Percentiles rank a stretch among this genome's conserved stretches.
Evolutionary conservation across 192 early-diverging fungal genomes (phyloP).

Genomic region (Gaertneriomyces semiglobifer): DNA sequence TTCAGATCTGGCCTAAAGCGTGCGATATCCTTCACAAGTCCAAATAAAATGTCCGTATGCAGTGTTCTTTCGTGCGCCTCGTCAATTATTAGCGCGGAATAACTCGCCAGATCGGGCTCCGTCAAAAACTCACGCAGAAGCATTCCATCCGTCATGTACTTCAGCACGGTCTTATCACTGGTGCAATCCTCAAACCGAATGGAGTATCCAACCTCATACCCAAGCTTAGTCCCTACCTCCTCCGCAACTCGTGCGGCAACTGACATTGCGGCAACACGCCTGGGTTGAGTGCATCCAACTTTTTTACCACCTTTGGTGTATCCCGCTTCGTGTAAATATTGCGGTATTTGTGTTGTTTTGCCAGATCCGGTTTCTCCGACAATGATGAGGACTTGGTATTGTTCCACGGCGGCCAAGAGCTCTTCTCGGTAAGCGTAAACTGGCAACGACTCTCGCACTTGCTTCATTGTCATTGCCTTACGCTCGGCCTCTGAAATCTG

Average conservation of each 20-base stretch:
- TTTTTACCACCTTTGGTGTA: conserved; percentile 80
- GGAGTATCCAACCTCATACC: conserved; percentile 91
- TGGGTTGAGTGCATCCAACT: conserved; percentile 96
- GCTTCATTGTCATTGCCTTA: conserved; percentile 69
- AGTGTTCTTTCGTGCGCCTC: conserved; percentile 98
- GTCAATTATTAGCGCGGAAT: conserved; percentile 94
- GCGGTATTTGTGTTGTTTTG: conserved; percentile 98
- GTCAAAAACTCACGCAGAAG: conserved; percentile 95
- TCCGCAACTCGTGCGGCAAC: conserved; percentile 96
- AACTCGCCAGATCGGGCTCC: conserved; percentile 86
- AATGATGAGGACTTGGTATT: conserved; percentile 86
- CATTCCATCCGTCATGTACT: conserved; percentile 99
- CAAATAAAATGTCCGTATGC: conserved; percentile 95
- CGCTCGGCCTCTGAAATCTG: conserved; percentile 60
- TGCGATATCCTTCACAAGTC: conserved; percentile 92
- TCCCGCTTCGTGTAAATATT: conserved; percentile 94
- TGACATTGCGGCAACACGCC: conserved; percentile 97
- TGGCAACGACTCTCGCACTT: conserved; percentile 83
- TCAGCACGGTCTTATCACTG: conserved; percentile 87
- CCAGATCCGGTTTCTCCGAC: conserved; percentile 98
- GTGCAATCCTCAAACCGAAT: conserved; percentile 99
- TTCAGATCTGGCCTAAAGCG: conserved; percentile 91
- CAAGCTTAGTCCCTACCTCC: conserved; percentile 91
- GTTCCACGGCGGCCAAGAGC: conserved; percentile 77
- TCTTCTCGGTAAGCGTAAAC: conserved; percentile 85